Evolutionary conservation across 2,329 filamentous ascomycete species (phyloP), one percentile per base, ranked within the genome.

Genomic region (Phaeosphaeriaceae sp.): DNA sequence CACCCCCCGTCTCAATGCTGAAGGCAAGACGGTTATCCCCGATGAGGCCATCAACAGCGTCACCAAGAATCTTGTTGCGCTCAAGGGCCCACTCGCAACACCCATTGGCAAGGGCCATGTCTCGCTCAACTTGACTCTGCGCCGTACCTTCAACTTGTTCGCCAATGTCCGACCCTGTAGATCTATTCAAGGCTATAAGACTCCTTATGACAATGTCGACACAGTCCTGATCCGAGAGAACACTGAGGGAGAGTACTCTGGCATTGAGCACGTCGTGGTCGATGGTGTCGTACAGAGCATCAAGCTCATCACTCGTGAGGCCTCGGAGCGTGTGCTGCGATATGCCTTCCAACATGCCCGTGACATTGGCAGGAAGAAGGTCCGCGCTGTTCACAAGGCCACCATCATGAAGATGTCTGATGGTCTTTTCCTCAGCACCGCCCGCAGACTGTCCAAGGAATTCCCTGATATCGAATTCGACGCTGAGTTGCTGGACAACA

Each of bases 361-460:
- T 77, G 86, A 90, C 67, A 89, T 97, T 72, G 92, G 92, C 79
- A 90, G 90, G 83, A 92, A 87, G 75, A 97, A 97, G 89, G 93
- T 97, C 71, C 91, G 92, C 72, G 93, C 92, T 52, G 92, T 97
- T 59, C 94, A 99, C 89, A 99, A 99, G 86, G 94, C 94, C 76
- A 97, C 94, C 74, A 99, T 99, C 82, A 99, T 99, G 94, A 99
- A 99, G 87, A 96, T 97, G 90, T 93, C 89, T 74, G 94, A 99
- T 77, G 94, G 94, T 80, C 90, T 99, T 56, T 99, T 99, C 87
- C 85, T 99, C 66, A 89, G 84, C 77, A 91, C 89, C 56, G 94
- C 88, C 66, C 82, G 87, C 64, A 85, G 94, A 55, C 86, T 99
- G 63, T 83, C 91, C 76, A 96, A 96, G 86, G 92, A 97, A 74